Base-by-base conservation (phyloP, 768 basidiomycete species). In the Lentinula sp. region DNA sequence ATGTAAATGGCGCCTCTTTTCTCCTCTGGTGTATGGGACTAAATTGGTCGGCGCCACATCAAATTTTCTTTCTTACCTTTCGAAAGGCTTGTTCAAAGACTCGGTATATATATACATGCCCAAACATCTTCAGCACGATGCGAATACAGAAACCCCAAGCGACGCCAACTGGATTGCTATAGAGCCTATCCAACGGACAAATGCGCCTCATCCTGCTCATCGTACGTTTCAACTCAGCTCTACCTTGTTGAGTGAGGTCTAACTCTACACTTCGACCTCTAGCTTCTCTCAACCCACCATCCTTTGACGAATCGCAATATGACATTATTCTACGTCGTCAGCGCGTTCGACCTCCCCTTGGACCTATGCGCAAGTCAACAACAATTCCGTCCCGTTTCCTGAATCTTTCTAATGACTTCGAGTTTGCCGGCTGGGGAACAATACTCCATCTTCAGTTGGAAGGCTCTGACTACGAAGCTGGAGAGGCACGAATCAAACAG, bases 361-460 rank as follows among this genome's bases (percentile, higher is more conserved):
- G 77, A 34, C 79, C 80, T 46, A 73, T 77, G 1, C 70, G 75
- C 18, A 81, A 81, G 63, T 52, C 68, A 6, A 69, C 68, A 5
- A 65, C 75, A 40, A 65, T 78, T 4, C 85, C 84, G 4, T 87
- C 87, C 5, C 81, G 85, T 40, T 87, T 87, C 66, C 69, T 84
- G 28, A 80, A 87, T 63, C 78, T 89, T 40, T 71, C 80, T 13
- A 82, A 84, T 65, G 78, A 84, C 42, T 87, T 88, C 62, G 86
- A 88, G 65, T 91, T 90, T 65, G 82, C 88, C 0, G 88, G 87
- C 3, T 88, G 87, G 86, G 87, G 87, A 1, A 78, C 81, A 5
- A 68, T 84, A 16, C 70, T 71, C 5, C 74, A 76, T 60, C 64
- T 88, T 1, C 74, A 75, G 18, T 75, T 90, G 10, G 70, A 74